Evolutionary conservation across 2,329 filamentous ascomycete genomes (phyloP), one percentile per base, ranked within the genome.

Genomic region (Ophiocordyceps camponoti-rufipedis): DNA sequence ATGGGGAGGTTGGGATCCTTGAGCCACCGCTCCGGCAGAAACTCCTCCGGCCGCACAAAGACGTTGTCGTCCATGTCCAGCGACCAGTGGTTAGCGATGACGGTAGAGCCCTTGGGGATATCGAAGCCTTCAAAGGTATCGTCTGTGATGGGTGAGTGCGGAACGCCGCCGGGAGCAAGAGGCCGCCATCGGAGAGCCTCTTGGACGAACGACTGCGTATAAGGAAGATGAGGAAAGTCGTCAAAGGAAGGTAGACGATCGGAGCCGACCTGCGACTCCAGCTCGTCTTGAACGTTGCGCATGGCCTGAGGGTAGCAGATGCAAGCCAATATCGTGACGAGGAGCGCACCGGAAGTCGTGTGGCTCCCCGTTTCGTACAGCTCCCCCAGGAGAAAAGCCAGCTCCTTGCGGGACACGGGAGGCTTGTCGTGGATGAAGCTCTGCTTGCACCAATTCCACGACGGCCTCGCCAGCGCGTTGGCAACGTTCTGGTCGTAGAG

Each of bases 141-240:
- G 44, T 71, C 68, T 45, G 65, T 58, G 0, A 64, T 69, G 1
- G 66, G 65, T 9, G 67, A 65, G 48, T 72, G 69, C 0, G 72
- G 71, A 43, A 70, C 64, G 0, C 67, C 67, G 14, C 66, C 45
- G 0, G 45, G 42, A 7, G 42, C 63, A 1, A 74, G 67, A 0
- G 72, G 70, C 5, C 72, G 63, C 71, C 74, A 76, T 2, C 74
- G 64, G 11, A 76, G 56, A 1, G 69, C 63, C 49, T 80, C 75
- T 48, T 75, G 75, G 16, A 75, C 63, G 12, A 74, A 61, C 1
- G 69, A 69, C 18, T 65, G 62, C 31, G 76, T 54, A 51, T 78
- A 78, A 0, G 72, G 72, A 9, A 78, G 53, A 4, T 59, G 55
- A 0, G 61, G 56, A 19, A 63, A 61, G 51, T 78, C 72, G 31